phyloP scores from a whole-genome alignment of 768 basidiomycete genomes.

The Agaricus sinodeliciosus region DNA sequence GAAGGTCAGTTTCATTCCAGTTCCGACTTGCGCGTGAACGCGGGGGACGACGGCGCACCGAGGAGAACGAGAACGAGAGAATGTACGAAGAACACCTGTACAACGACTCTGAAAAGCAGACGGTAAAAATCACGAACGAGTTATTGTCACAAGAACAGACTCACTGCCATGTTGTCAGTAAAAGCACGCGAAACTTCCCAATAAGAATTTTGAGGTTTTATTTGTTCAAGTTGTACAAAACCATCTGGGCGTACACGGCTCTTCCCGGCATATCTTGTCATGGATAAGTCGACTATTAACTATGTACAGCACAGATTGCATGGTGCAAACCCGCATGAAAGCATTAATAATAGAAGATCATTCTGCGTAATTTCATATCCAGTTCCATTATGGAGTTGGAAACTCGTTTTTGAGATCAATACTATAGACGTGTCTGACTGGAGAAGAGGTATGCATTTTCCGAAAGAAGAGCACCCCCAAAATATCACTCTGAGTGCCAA shows the following conservation, averaged over 20 bases:
- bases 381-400: not conserved
- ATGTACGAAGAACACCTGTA: constrained; percentile 31
- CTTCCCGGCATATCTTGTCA: not conserved
- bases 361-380: not conserved
- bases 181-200: constrained; percentile 17
- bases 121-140: constrained; percentile 4
- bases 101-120: constrained; percentile 34
- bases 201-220: constrained; percentile 27
- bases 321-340: too few relatives aligned
- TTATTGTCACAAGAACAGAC: constrained; percentile 14
- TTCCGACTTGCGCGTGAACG: constrained; percentile 1
- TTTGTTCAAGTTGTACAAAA: constrained; percentile 26
- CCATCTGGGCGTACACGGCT: constrained; percentile 8
- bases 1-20: constrained; percentile 4
- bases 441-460: constrained; percentile 15
- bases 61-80: constrained; percentile 32
- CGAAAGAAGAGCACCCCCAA: constrained; percentile 28
- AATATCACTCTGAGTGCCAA: constrained; percentile 40
- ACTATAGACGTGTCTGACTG: constrained; percentile 7
- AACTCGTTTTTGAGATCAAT: constrained; percentile 16
- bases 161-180: constrained; percentile 34
- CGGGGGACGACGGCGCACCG: constrained; percentile 22
- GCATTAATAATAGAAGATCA: too few relatives aligned
- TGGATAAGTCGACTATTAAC: too few relatives aligned
- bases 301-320: too few relatives aligned